These are phyloP conservation scores for Lactarius sp. DNA, from an alignment of 768 basidiomycete species.

Conservation along the genomic window DNA sequence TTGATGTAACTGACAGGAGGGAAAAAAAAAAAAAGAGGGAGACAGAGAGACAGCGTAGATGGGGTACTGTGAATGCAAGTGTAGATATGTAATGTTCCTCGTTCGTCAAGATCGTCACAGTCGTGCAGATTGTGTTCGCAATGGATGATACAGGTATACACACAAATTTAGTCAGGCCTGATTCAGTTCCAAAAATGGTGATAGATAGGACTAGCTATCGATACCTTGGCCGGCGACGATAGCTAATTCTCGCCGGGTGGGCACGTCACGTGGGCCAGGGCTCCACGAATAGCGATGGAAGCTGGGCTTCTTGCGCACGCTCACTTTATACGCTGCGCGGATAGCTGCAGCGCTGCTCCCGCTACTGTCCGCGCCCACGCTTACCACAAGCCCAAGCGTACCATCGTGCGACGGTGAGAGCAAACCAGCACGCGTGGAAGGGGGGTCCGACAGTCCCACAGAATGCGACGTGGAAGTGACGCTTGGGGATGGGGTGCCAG, in stretches of 20 bases:
- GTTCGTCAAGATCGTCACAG: conserved; percentile 23
- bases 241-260: conserved; percentile 17
- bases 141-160: conserved; percentile 23
- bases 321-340: conserved; percentile 48
- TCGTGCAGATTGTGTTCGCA: conserved; percentile 20
- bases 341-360: conserved; percentile 40
- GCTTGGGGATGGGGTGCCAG: conserved; percentile 14
- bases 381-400: conserved; percentile 18
- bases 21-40: not conserved
- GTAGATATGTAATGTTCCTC: conserved; percentile 23
- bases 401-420: conserved; percentile 19
- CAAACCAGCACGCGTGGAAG: conserved; percentile 11
- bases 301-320: conserved; percentile 43
- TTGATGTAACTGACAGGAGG: conserved; percentile 11
- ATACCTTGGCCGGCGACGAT: conserved; percentile 17
- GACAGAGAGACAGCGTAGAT: conserved; percentile 10
- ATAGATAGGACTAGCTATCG: conserved; percentile 13
- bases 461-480: conserved; percentile 12
- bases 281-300: conserved; percentile 51
- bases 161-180: conserved; percentile 14
- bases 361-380: conserved; percentile 9
- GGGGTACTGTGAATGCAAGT: conserved; percentile 19
- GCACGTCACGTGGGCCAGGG: conserved; percentile 24
- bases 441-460: conserved; percentile 8
- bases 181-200: not conserved